Evolutionary conservation across 2,329 filamentous ascomycete species (phyloP), one percentile per base, ranked within the genome.

Genomic region (Paecilomyces dactylethromorphus): DNA sequence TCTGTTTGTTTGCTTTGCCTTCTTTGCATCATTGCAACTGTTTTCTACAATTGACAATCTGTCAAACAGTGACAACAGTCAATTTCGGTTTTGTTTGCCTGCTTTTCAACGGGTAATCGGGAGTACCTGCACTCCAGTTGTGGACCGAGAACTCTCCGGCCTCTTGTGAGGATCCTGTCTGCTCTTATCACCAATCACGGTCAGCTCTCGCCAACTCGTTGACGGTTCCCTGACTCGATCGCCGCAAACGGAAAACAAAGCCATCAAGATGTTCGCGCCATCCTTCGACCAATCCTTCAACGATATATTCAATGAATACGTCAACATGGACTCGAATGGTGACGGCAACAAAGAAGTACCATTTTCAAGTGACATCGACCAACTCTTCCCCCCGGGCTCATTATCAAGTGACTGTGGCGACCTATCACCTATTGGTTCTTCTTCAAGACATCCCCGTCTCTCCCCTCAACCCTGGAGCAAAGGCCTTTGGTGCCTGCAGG

Each of bases 301-400:
- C 73, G 82, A 83, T 70, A 78, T 87, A 72, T 87, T 88, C 77
- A 83, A 85, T 67, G 81, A 86, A 70, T 86, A 84, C 69, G 78
- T 86, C 71, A 80, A 84, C 64, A 80, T 82, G 72, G 83, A 85
- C 60, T 76, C 81, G 64, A 78, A 77, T 57, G 77, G 76, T 65
- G 76, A 79, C 61, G 73, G 74, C 61, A 72, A 78, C 63, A 78
- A 79, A 71, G 79, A 81, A 63, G 75, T 77, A 62, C 74, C 77
- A 65, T 77, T 77, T 66, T 76, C 78, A 58, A 73, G 80, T 66
- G 77, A 82, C 62, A 73, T 81, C 63, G 76, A 79, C 64, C 77
- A 82, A 68, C 74, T 82, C 70, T 81, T 83, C 78, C 70, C 79
- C 63, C 66, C 80, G 62, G 77, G 81, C 58, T 69, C 75, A 65